Conservation (phyloP, 345 rosid species). For the Alliaria petiolata region DNA sequence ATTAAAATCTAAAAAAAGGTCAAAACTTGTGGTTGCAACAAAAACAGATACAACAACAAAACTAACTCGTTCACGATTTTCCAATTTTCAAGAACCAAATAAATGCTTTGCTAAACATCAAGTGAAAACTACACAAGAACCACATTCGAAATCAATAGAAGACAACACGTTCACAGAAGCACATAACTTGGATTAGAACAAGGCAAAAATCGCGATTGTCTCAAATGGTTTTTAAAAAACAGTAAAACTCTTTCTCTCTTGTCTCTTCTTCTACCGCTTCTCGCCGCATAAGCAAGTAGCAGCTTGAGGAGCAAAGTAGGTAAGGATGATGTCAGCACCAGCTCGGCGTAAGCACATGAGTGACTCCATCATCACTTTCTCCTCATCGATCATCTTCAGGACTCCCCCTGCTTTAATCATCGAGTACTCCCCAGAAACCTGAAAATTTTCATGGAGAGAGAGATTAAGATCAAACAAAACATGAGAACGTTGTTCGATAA, state of each 20-base stretch:
- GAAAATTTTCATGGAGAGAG: background rate
- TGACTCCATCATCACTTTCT: constrained; percentile 96
- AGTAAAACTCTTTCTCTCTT: background rate
- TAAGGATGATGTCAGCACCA: constrained; percentile 87
- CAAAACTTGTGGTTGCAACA: background rate
- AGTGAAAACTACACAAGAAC: background rate
- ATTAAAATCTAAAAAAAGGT: no score
- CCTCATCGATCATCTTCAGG: constrained; percentile 95
- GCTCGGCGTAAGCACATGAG: constrained; percentile 86
- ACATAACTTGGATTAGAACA: background rate
- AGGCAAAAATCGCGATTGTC: background rate
- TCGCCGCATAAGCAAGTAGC: constrained; percentile 75
- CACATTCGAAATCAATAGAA: background rate
- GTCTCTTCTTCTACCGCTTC: constrained; percentile 30
- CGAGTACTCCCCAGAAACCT: constrained; percentile 77
- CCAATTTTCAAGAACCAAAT: background rate
- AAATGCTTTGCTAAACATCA: background rate
- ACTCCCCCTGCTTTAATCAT: constrained; percentile 94
- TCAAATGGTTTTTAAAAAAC: constrained; percentile 2
- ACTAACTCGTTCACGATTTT: background rate
- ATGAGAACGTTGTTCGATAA: background rate
- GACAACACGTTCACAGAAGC: background rate
- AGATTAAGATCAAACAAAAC: background rate
- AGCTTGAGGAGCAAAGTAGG: constrained; percentile 92
- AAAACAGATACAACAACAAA: background rate